These are phyloP conservation scores for Verticillium isaacii DNA, from an alignment of 2,329 filamentous ascomycete species.

Conservation along the genomic window DNA sequence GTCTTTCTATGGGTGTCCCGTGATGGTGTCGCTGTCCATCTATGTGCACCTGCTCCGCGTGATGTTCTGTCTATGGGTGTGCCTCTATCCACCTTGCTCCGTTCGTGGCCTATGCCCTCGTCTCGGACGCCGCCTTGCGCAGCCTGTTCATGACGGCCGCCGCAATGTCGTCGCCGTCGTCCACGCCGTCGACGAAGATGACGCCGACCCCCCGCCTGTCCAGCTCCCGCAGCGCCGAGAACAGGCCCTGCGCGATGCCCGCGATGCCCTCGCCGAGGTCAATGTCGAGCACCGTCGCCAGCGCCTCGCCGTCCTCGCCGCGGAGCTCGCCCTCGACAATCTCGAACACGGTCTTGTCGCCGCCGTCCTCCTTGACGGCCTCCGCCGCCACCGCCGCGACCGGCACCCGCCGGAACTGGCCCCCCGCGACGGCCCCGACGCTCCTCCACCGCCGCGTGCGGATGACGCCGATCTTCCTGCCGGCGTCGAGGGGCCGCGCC, in stretches of 20 bases:
- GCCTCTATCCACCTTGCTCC: background rate
- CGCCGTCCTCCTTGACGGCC: slow-evolving; percentile 11
- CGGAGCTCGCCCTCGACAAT: slow-evolving; percentile 36
- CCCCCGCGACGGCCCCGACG: slow-evolving; percentile 24
- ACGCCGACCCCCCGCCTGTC: slow-evolving; percentile 74
- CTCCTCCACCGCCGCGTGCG: slow-evolving; percentile 50
- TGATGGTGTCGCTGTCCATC: no score
- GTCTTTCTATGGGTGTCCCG: slow-evolving; percentile 3
- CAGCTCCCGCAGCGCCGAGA: slow-evolving; percentile 79
- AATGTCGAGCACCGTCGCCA: slow-evolving; percentile 59
- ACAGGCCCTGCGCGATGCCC: slow-evolving; percentile 79
- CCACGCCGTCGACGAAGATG: slow-evolving; percentile 88
- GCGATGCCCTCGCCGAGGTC: slow-evolving; percentile 65
- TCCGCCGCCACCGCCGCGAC: slow-evolving; percentile 17
- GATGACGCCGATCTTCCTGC: slow-evolving; percentile 44
- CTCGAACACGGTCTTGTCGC: slow-evolving; percentile 27
- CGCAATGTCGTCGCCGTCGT: slow-evolving; percentile 74
- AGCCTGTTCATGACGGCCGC: slow-evolving; percentile 83
- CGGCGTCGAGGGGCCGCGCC: slow-evolving; percentile 1
- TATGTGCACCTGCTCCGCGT: no score
- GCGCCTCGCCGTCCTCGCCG: slow-evolving; percentile 21
- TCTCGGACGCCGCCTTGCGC: slow-evolving; percentile 68
- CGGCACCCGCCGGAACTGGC: slow-evolving; percentile 17
- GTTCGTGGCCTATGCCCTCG: slow-evolving; percentile 35
- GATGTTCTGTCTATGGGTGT: background rate